These are phyloP conservation scores for Rhizodiscina lignyota DNA, from an alignment of 495 filamentous ascomycete species.

Conservation along the genomic window DNA sequence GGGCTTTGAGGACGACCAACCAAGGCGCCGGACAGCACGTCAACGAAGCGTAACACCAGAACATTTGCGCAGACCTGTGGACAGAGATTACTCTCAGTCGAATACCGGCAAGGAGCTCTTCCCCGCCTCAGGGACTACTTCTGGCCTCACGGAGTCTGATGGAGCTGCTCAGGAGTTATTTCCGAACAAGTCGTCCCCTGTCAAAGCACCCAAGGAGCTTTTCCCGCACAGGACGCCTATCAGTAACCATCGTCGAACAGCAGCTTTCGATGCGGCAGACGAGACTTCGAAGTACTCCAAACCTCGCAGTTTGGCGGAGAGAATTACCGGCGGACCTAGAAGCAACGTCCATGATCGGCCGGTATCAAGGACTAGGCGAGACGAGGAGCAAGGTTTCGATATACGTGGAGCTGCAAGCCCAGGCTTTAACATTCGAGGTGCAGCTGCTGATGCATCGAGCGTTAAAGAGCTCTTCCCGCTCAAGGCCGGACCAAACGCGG, in stretches of 20 bases:
- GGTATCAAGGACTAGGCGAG: background rate
- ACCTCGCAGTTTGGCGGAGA: constrained; percentile 32
- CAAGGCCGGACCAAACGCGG: constrained; percentile 10
- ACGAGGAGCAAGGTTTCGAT: constrained; percentile 7
- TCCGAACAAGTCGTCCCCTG: too few relatives aligned
- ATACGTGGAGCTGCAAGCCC: constrained; percentile 9
- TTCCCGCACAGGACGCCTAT: constrained; percentile 41
- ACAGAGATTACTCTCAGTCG: background rate
- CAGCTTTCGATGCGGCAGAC: constrained; percentile 46
- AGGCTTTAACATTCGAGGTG: constrained; percentile 11
- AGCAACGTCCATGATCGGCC: background rate
- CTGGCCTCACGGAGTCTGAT: background rate
- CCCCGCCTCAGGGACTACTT: constrained; percentile 3
- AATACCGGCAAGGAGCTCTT: constrained; percentile 17
- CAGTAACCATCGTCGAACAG: constrained; percentile 46
- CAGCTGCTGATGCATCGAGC: constrained; percentile 6
- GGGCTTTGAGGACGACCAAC: constrained; percentile 26
- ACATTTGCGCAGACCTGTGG: too few relatives aligned
- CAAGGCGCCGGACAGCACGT: constrained; percentile 3
- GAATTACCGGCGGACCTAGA: constrained; percentile 12
- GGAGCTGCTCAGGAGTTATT: constrained; percentile 1
- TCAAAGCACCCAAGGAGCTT: constrained; percentile 36
- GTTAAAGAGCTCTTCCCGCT: constrained; percentile 13
- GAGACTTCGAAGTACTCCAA: constrained; percentile 34
- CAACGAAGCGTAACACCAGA: constrained; percentile 7